Conservation (phyloP, 148 eudicot genomes). For the Rhododendron griersonianum region DNA sequence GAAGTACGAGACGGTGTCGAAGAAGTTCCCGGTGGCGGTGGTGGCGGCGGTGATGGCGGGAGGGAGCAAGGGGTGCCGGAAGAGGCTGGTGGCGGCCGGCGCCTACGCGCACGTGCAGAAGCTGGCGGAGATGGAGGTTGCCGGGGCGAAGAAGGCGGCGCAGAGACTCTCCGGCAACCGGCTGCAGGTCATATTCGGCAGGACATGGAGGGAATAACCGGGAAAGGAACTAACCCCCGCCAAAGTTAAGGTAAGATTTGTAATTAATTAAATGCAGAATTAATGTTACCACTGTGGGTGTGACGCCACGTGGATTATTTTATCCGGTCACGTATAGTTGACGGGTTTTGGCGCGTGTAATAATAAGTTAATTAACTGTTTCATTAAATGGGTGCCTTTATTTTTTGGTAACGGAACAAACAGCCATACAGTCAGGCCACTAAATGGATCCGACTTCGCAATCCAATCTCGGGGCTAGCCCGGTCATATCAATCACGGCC, state of each 20-base stretch:
- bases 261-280: background rate
- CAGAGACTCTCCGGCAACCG: slow-evolving; percentile 55
- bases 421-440: too few species aligned
- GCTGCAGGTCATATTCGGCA: slow-evolving; percentile 41
- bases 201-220: slow-evolving; percentile 59
- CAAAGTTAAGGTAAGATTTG: slow-evolving; percentile 13
- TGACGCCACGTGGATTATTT: background rate
- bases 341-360: background rate
- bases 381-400: background rate
- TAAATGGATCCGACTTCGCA: too few species aligned
- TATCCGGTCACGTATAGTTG: background rate
- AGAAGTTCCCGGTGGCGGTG: slow-evolving; percentile 58
- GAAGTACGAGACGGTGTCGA: slow-evolving; percentile 37
- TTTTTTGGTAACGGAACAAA: too few species aligned
- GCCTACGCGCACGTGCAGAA: slow-evolving; percentile 37
- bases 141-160: slow-evolving; percentile 63
- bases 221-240: slow-evolving; percentile 30
- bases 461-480: accelerated
- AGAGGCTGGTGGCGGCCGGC: slow-evolving; percentile 54
- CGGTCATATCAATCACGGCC: accelerated
- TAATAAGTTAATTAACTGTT: background rate
- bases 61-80: slow-evolving; percentile 57
- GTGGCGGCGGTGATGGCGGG: slow-evolving; percentile 43
- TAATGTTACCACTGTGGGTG: background rate
- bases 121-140: slow-evolving; percentile 56